Base-by-base conservation (phyloP, 495 filamentous ascomycete genomes). In the Penicillium goetzii region DNA sequence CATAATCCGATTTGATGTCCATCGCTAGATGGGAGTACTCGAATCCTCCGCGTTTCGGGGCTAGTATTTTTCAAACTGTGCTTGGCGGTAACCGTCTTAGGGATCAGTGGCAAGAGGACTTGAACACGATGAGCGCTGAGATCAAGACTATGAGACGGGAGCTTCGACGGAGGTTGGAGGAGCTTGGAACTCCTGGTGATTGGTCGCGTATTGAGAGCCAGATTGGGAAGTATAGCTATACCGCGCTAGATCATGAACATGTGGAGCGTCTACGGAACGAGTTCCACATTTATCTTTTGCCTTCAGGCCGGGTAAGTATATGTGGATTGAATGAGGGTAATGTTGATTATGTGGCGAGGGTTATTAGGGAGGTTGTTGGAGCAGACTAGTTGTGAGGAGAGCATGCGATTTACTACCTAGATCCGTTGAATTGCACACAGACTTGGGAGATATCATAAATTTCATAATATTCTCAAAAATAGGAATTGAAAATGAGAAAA, bases 101-200 rank as follows among this genome's bases (percentile, higher is more conserved):
- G 58, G 74, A 50, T 6, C 45, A 28, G 45, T 82, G 80, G 80
- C 21, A 68, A n/a, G 23, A 61, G 21, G 75, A 82, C 63, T 40
- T 81, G 59, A 38, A 64, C 14, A 75, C 61, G 0, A 81, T 82
- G 78, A 68, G 64, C 26, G 30, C 38, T 0, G 59, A 77, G 4
- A 75, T 80, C 28, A 50, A 56, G 43, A n/a, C 0, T 0, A 70
- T 78, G 64, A 65, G 77, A 45, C 14, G 9, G 79, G 32, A 57
- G 62, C 17, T 28, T 34, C 4, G 67, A 60, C 25, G 6, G 25
- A 26, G 47, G 25, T 58, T 80, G 50, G 62, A 63, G 4, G 53
- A 56, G 12, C 49, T 65, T 21, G 55, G 61, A 12, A 71, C 72
- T 0, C 62, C 60, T 11, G 72, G 72, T 6, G 60, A 68, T 14